Conservation (phyloP, 2,329 filamentous ascomycete species). For the Rhinocladiella mackenziei region DNA sequence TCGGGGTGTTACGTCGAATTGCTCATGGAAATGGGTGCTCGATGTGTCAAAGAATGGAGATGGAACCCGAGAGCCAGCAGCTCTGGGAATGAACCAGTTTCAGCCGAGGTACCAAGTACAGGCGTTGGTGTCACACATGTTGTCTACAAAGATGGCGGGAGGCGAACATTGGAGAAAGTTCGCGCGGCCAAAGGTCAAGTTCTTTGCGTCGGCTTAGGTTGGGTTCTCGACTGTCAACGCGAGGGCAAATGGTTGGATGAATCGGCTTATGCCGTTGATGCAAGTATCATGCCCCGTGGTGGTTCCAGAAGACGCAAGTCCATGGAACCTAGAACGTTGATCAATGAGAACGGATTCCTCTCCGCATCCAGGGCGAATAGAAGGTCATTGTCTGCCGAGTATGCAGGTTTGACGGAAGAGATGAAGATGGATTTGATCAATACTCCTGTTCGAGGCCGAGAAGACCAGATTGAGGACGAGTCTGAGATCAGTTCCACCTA, state of each 20-base stretch:
- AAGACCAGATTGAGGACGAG: slow-evolving; percentile 1
- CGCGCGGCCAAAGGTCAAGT: slow-evolving; percentile 68
- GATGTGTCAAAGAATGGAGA: slow-evolving; percentile 69
- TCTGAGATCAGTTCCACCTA: slow-evolving; percentile 21
- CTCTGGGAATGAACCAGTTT: slow-evolving; percentile 25
- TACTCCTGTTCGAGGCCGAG: slow-evolving; percentile 16
- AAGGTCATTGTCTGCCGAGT: slow-evolving; percentile 9
- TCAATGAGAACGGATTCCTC: slow-evolving; percentile 64
- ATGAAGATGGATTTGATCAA: slow-evolving; percentile 21
- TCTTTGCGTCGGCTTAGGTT: slow-evolving; percentile 80
- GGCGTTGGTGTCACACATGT: slow-evolving; percentile 81
- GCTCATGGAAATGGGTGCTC: slow-evolving; percentile 74
- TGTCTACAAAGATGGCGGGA: slow-evolving; percentile 81
- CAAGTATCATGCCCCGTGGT: slow-evolving; percentile 62
- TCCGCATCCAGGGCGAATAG: slow-evolving; percentile 34
- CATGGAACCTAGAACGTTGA: slow-evolving; percentile 70
- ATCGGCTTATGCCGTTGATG: slow-evolving; percentile 64
- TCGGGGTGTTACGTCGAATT: slow-evolving; percentile 78
- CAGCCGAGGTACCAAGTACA: slow-evolving; percentile 30
- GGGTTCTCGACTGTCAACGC: slow-evolving; percentile 80
- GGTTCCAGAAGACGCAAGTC: slow-evolving; percentile 70
- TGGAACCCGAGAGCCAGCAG: slow-evolving; percentile 60
- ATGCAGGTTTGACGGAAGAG: slow-evolving; percentile 12
- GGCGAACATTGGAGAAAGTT: slow-evolving; percentile 76
- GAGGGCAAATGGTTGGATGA: slow-evolving; percentile 76